phyloP scores from a whole-genome alignment of 352 stramenopile genomes.

The Phytopythium kandeliae region DNA sequence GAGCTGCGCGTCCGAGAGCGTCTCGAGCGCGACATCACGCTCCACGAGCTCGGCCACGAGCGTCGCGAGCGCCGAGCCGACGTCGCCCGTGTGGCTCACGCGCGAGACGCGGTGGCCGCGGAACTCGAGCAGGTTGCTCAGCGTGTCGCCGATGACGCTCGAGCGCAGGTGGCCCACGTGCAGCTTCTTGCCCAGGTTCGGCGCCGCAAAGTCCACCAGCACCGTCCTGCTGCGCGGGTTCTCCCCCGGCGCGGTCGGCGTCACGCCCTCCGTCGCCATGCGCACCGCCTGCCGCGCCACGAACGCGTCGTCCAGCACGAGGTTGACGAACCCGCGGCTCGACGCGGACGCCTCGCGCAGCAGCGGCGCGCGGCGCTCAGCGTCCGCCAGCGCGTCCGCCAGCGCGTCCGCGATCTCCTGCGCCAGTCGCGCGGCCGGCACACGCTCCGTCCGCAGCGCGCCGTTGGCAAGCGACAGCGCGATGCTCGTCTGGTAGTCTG shows the following conservation, averaged over 20 bases:
- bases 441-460: background rate
- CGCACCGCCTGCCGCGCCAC: constrained; percentile 47
- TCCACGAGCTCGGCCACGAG: constrained; percentile 70
- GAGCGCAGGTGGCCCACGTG: constrained; percentile 80
- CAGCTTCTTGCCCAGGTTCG: constrained; percentile 84
- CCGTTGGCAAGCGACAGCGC: constrained; percentile 52
- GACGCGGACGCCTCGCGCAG: constrained; percentile 50
- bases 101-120: constrained; percentile 60
- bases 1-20: constrained; percentile 53
- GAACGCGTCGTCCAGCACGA: constrained; percentile 66
- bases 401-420: constrained; percentile 24
- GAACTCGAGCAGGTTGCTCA: constrained; percentile 81
- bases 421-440: constrained; percentile 34
- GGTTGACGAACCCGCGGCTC: constrained; percentile 72
- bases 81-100: constrained; percentile 74
- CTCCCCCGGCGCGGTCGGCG: constrained; percentile 11
- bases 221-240: constrained; percentile 30
- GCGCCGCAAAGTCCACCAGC: constrained; percentile 78
- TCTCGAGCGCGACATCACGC: constrained; percentile 31
- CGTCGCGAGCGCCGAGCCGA: constrained; percentile 72
- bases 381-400: too few relatives aligned
- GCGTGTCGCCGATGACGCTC: constrained; percentile 72
- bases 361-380: constrained; percentile 7
- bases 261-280: constrained; percentile 54
- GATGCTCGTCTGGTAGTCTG: constrained; percentile 77